A percentile compares a stretch with the other conserved stretches of the same genome.
Evolutionary conservation across 2,329 filamentous ascomycete species (phyloP).

Genomic region (Neofusicoccum cordaticola): DNA sequence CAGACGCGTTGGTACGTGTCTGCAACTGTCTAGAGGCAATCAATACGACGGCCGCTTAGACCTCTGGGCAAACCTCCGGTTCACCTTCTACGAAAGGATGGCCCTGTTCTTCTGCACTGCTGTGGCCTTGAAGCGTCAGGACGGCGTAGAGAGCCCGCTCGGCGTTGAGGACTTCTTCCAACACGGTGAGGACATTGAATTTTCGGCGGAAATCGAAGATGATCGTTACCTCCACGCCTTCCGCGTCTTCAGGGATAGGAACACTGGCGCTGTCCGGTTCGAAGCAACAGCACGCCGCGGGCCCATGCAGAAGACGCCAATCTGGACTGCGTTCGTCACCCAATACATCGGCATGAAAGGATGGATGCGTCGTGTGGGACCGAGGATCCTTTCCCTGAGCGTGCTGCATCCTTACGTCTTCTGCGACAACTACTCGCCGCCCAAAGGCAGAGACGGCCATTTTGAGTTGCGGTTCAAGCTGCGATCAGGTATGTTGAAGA

Average conservation of each 20-base stretch:
- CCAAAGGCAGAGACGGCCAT: conserved; percentile 14
- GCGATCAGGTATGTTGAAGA: conserved; percentile 20
- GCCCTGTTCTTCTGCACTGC: conserved; percentile 57
- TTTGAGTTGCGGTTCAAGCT: conserved; percentile 12
- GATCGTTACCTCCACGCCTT: conserved; percentile 53
- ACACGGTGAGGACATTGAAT: conserved; percentile 43
- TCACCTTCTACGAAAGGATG: conserved; percentile 57
- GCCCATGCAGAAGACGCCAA: conserved; percentile 52
- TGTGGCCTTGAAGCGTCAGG: conserved; percentile 57
- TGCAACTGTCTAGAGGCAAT: conserved; percentile 41
- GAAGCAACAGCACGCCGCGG: conserved; percentile 56
- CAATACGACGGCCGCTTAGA: conserved; percentile 42
- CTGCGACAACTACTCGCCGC: conserved; percentile 49
- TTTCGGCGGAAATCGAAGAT: conserved; percentile 53
- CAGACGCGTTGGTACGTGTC: conserved; percentile 38
- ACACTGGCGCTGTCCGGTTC: conserved; percentile 53
- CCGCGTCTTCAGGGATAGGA: conserved; percentile 52
- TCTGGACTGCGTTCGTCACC: conserved; percentile 61
- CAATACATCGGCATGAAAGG: conserved; percentile 44
- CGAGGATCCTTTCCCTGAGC: conserved; percentile 47
- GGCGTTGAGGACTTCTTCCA: conserved; percentile 51
- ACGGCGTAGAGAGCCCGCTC: conserved; percentile 40
- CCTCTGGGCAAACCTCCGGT: conserved; percentile 55
- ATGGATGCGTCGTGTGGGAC: conserved; percentile 47
- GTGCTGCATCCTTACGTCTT: conserved; percentile 54